Conservation (phyloP, 2,329 filamentous ascomycete species). For the Arthrinium puccinioides region DNA sequence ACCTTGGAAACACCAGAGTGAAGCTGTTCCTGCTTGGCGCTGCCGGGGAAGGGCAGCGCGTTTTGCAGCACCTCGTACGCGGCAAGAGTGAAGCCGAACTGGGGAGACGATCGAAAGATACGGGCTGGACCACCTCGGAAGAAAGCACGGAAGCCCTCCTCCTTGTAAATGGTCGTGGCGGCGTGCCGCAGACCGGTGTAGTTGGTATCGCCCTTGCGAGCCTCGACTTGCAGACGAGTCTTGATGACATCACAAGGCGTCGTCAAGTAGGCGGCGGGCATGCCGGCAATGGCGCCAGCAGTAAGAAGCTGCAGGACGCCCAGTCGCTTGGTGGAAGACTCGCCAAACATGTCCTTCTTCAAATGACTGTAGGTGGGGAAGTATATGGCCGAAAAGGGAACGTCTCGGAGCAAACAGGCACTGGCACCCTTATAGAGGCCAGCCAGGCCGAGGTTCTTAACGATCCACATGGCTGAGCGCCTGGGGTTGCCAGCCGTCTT, state of each 20-base stretch:
- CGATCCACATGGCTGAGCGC: slow-evolving; percentile 95
- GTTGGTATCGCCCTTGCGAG: slow-evolving; percentile 83
- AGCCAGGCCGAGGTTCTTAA: slow-evolving; percentile 86
- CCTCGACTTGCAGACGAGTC: slow-evolving; percentile 94
- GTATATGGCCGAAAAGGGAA: slow-evolving; percentile 98
- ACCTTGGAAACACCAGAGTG: slow-evolving; percentile 57
- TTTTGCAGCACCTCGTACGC: slow-evolving; percentile 89
- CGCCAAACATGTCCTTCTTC: slow-evolving; percentile 90
- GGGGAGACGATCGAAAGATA: slow-evolving; percentile 89
- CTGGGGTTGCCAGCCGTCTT: slow-evolving; percentile 77
- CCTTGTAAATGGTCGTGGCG: slow-evolving; percentile 73
- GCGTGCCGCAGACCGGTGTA: slow-evolving; percentile 87
- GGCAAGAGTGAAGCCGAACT: slow-evolving; percentile 96
- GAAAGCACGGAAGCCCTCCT: slow-evolving; percentile 93
- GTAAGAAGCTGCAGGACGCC: slow-evolving; percentile 86
- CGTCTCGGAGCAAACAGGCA: slow-evolving; percentile 89
- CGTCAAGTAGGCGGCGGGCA: slow-evolving; percentile 89
- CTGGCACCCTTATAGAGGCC: slow-evolving; percentile 96
- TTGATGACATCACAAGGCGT: slow-evolving; percentile 99
- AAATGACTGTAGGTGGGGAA: slow-evolving; percentile 95
- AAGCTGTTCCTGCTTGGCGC: slow-evolving; percentile 39
- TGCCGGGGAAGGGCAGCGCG: slow-evolving; percentile 70
- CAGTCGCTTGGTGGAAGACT: slow-evolving; percentile 78
- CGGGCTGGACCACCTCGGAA: slow-evolving; percentile 97
- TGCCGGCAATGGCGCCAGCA: slow-evolving; percentile 88